Conservation (phyloP, 2,329 filamentous ascomycete species). For the Metarhizium album region DNA sequence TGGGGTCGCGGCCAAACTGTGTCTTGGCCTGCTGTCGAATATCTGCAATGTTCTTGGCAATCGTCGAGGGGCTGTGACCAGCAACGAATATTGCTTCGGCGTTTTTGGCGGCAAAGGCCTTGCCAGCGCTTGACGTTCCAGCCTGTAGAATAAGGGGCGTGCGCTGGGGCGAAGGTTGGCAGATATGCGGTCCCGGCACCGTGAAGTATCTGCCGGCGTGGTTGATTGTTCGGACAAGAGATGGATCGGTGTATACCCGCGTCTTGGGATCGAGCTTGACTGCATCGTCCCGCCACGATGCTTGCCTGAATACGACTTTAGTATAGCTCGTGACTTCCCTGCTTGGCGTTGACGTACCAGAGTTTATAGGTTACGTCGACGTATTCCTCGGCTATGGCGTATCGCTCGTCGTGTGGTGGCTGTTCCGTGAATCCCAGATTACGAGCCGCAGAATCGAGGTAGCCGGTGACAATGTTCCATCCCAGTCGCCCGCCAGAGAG, state of each 20-base stretch:
- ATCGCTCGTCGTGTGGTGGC: constrained; percentile 38
- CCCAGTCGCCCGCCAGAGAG: constrained; percentile 47
- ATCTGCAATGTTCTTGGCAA: constrained; percentile 45
- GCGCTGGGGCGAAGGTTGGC: constrained; percentile 50
- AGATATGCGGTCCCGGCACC: constrained; percentile 49
- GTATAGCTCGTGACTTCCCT: neutral
- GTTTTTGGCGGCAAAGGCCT: constrained; percentile 50
- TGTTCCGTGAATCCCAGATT: constrained; percentile 50
- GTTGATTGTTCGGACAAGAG: constrained; percentile 49
- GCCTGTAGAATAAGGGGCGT: constrained; percentile 56
- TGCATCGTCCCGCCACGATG: constrained; percentile 50
- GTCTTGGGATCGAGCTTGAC: constrained; percentile 43
- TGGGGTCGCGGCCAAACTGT: constrained; percentile 39
- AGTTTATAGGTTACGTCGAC: constrained; percentile 49
- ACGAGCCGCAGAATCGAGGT: constrained; percentile 54
- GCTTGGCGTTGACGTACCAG: constrained; percentile 30
- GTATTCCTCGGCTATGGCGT: constrained; percentile 50
- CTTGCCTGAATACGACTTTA: constrained; percentile 15
- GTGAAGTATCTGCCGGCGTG: constrained; percentile 49
- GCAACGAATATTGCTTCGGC: constrained; percentile 56
- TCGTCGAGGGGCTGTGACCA: constrained; percentile 42
- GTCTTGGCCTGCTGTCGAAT: constrained; percentile 40
- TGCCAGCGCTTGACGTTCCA: constrained; percentile 49
- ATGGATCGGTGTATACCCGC: constrained; percentile 32
- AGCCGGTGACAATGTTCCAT: constrained; percentile 52